Conservation (phyloP, 2,329 filamentous ascomycete genomes). For the Alternaria hordeiaustralica region DNA sequence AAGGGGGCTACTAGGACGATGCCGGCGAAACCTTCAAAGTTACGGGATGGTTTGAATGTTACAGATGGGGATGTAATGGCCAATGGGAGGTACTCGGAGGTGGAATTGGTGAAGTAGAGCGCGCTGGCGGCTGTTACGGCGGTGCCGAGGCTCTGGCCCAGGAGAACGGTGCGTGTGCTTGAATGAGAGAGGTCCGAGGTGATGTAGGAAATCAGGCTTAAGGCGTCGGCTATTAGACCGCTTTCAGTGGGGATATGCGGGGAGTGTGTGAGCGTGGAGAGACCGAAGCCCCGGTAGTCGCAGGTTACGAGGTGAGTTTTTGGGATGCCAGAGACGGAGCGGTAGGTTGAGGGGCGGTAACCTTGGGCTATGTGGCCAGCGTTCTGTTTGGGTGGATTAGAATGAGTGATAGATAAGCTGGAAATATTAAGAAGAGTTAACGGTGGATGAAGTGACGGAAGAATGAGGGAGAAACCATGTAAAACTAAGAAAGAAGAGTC, state of each 20-base stretch:
- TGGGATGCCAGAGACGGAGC: conserved; percentile 71
- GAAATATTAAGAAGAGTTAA: conserved; percentile 1
- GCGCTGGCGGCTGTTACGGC: conserved; percentile 78
- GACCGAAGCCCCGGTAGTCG: conserved; percentile 89
- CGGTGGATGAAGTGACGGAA: not conserved
- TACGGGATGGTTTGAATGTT: not conserved
- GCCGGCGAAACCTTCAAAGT: conserved; percentile 71
- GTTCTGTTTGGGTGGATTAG: conserved; percentile 62
- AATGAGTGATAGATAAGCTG: conserved; percentile 15
- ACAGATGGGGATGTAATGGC: conserved; percentile 32
- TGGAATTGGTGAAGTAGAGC: conserved; percentile 66
- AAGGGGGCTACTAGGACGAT: conserved; percentile 83
- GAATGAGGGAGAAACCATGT: not conserved
- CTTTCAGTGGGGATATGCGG: conserved; percentile 70
- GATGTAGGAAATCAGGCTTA: conserved; percentile 75
- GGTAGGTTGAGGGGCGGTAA: conserved; percentile 77
- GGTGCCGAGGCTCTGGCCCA: conserved; percentile 89
- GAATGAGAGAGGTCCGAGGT: conserved; percentile 69
- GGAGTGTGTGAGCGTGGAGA: conserved; percentile 69
- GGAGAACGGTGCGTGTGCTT: conserved; percentile 74
- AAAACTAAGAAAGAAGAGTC: not conserved
- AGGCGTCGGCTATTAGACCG: conserved; percentile 80
- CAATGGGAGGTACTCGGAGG: conserved; percentile 21
- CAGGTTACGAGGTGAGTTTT: conserved; percentile 83
- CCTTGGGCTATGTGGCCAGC: conserved; percentile 84